Evolutionary conservation across 164 flowering plant species (phyloP), one percentile per base, ranked within the genome.

Genomic region (Euptelea pleiosperma): DNA sequence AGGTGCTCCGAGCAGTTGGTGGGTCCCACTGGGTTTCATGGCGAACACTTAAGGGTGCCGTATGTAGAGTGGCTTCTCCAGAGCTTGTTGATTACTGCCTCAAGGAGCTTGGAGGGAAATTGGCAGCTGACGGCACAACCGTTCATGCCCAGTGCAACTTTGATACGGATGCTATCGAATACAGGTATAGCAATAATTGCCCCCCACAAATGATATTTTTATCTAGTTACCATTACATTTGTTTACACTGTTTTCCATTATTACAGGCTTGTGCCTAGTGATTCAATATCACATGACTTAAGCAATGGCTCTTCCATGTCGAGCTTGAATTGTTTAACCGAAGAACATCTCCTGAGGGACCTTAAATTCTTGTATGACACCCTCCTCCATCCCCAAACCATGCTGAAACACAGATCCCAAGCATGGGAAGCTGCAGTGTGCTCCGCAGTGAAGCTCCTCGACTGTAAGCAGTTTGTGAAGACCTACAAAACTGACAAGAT

Each of bases 391-490:
- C 89, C 93, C 0, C 54, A 68, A 22, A 76, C 82, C 16, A 75
- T 79, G 89, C 4, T 59, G 3, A 34, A 2, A 26, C 66, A 66
- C 61, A 71, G 57, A 11, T 71, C 82, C 10, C 63, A 50, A 10
- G 26, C 60, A 4, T 58, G 78, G 16, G 67, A 71, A 26, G 47
- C 55, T 51, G 75, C 70, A 5, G 16, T 64, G 2, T 42, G 52
- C 22, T 77, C 92, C 5, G 92, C 91, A 0, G 35, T 42, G 8
- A 82, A 67, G 55, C 73, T 89, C 14, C 79, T 84, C 0, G 89
- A 89, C 61, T 86, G 96, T 81, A 86, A 89, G 76, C 94, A 87
- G 58, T 89, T 87, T 70, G 70, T 86, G 33, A 89, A 85, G 62
- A 77, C 80, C 57, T 87, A 82, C 51, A 53, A 66, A 39, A 68